Evolutionary conservation across 176 grass and related monocot species (phyloP).

Genomic region (Aegilops longissima): DNA sequence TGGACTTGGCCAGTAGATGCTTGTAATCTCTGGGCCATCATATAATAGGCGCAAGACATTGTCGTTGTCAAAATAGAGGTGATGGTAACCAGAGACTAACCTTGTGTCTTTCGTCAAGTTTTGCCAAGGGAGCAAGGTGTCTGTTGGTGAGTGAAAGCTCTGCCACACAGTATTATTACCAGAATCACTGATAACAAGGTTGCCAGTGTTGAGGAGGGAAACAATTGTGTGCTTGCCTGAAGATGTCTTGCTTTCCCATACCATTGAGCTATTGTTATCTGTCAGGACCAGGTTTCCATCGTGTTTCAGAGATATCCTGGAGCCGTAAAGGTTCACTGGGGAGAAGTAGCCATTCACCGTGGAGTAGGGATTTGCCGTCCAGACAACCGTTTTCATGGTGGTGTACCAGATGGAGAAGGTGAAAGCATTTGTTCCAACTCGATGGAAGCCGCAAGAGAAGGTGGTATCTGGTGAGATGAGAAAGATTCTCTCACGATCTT

Average conservation of each 20-base stretch:
- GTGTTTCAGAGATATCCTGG: constrained; percentile 41
- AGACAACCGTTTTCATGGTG: constrained; percentile 38
- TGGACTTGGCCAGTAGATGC: constrained; percentile 65
- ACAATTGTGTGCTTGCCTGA: constrained; percentile 35
- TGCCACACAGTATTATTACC: constrained; percentile 44
- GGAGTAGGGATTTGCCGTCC: constrained; percentile 55
- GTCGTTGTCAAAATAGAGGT: constrained; percentile 59
- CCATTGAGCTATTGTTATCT: constrained; percentile 48
- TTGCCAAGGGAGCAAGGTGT: constrained; percentile 47
- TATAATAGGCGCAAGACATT: constrained; percentile 52
- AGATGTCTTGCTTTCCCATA: constrained; percentile 54
- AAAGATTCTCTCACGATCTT: constrained; percentile 27
- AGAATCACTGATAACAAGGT: constrained; percentile 47
- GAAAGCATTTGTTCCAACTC: constrained; percentile 42
- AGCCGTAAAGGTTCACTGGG: constrained; percentile 47
- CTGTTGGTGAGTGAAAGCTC: constrained; percentile 49
- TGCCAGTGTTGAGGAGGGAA: constrained; percentile 51
- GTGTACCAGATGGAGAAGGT: constrained; percentile 70
- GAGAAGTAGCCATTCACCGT: constrained; percentile 9
- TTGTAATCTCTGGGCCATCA: constrained; percentile 47
- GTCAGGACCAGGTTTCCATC: constrained; percentile 58
- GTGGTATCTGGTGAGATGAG: constrained; percentile 39
- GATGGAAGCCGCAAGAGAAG: constrained; percentile 53
- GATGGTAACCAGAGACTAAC: constrained; percentile 49
- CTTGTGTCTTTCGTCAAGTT: constrained; percentile 44